Percentiles rank a stretch among this genome's conserved stretches.
Conservation (phyloP, 2,329 filamentous ascomycete species). For the Trichophyton rubrum region DNA sequence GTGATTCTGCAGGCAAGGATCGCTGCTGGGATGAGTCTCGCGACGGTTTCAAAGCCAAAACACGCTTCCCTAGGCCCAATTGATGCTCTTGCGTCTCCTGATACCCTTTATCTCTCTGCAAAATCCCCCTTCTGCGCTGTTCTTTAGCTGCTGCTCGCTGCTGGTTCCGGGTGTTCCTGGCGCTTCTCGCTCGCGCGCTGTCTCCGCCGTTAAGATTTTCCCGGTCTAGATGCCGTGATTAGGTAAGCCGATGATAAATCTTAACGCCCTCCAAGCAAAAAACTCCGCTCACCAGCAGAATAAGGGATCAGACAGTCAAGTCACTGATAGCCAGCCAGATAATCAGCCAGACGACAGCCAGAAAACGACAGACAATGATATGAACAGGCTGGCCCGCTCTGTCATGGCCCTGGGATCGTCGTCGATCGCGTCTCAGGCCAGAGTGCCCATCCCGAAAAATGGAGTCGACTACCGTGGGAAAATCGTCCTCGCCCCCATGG, state of each 20-base stretch:
- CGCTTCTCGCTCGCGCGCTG: no score
- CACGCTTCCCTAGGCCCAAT: background rate
- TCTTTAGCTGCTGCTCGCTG: background rate
- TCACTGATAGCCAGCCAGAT: background rate
- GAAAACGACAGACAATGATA: background rate
- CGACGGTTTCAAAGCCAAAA: background rate
- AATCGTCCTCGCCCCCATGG: constrained; percentile 93
- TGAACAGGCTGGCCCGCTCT: background rate
- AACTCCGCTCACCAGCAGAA: background rate
- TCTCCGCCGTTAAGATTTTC: background rate
- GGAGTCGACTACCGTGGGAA: constrained; percentile 92
- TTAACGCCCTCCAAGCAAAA: background rate
- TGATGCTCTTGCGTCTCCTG: background rate
- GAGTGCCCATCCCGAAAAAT: constrained; percentile 70
- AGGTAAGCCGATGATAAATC: background rate
- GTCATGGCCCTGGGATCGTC: background rate
- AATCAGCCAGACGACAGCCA: background rate
- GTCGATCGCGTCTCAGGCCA: background rate
- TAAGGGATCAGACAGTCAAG: background rate
- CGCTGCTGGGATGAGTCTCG: background rate
- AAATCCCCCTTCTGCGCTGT: background rate
- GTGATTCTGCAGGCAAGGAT: background rate
- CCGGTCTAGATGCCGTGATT: background rate
- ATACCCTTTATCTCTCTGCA: no score
- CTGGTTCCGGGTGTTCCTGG: background rate